Evolutionary conservation across 2,329 filamentous ascomycete genomes (phyloP).

Genomic region (Metarhizium sp.): DNA sequence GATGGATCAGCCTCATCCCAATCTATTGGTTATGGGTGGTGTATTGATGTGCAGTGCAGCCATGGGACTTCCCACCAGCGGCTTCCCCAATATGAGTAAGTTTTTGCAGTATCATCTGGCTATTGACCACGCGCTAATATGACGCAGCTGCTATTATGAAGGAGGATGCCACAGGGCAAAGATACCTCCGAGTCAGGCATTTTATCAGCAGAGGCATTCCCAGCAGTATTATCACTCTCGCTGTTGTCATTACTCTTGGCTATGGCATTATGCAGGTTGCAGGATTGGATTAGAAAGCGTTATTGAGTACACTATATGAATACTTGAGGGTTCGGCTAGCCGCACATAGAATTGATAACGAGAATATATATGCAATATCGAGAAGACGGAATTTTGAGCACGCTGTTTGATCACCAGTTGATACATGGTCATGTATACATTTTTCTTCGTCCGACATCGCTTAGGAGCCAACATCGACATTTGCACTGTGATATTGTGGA

Average conservation of each 20-base stretch:
- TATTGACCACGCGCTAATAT: slow-evolving; percentile 12
- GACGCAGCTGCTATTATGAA: slow-evolving; percentile 90
- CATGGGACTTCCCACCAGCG: slow-evolving; percentile 91
- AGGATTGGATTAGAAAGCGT: slow-evolving; percentile 38
- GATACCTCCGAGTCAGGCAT: slow-evolving; percentile 86
- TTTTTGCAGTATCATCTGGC: slow-evolving; percentile 17
- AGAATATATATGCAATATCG: background rate
- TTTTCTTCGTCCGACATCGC: no score
- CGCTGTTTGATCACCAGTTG: no score
- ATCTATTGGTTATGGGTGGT: slow-evolving; percentile 87
- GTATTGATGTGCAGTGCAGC: slow-evolving; percentile 95
- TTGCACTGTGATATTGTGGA: background rate
- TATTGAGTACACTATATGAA: background rate
- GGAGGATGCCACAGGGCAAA: slow-evolving; percentile 86
- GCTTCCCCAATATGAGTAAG: slow-evolving; percentile 99
- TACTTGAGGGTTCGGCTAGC: background rate
- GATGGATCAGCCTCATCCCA: slow-evolving; percentile 88
- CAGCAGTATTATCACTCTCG: slow-evolving; percentile 70
- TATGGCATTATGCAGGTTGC: slow-evolving; percentile 82
- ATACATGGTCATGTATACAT: no score
- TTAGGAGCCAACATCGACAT: background rate
- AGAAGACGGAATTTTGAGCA: no score
- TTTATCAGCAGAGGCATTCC: slow-evolving; percentile 93
- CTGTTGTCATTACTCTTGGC: slow-evolving; percentile 77
- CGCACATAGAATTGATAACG: background rate